These are phyloP conservation scores for Centrapalus pauciflorus DNA, from an alignment of 129 eudicot genomes.

Conservation along the genomic window DNA sequence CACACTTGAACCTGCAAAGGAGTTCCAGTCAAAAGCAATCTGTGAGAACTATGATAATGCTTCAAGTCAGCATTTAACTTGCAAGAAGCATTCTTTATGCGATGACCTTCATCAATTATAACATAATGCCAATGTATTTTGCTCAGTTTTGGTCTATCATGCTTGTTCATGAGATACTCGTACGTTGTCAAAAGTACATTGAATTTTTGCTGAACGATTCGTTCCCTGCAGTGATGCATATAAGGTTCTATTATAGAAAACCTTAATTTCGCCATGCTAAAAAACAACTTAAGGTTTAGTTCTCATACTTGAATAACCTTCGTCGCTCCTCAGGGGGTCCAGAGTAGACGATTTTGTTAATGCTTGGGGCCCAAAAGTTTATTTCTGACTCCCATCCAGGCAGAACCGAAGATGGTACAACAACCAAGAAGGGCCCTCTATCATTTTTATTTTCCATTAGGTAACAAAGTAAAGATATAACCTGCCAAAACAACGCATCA, in stretches of 20 bases:
- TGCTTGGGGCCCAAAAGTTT: constrained; percentile 88
- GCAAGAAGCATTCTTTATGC: constrained; percentile 99
- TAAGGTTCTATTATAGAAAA: neutral
- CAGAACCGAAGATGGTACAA: constrained; percentile 95
- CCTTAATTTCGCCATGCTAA: neutral
- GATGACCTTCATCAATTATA: constrained; percentile 98
- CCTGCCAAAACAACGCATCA: constrained; percentile 43
- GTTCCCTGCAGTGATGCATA: constrained; percentile 64
- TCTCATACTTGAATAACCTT: constrained; percentile 74
- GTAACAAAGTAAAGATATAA: constrained; percentile 85
- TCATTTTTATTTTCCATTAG: constrained; percentile 96
- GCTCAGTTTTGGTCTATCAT: constrained; percentile 94
- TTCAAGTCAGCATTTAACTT: constrained; percentile 97
- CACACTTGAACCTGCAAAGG: constrained; percentile 71
- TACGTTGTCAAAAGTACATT: constrained; percentile 95
- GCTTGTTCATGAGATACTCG: constrained; percentile 98
- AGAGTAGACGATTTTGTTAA: constrained; percentile 81
- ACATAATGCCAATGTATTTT: constrained; percentile 92
- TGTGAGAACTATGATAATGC: constrained; percentile 85
- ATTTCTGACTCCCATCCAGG: constrained; percentile 96
- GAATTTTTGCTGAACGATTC: constrained; percentile 84
- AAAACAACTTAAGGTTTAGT: constrained; percentile 5
- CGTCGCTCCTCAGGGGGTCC: constrained; percentile 98
- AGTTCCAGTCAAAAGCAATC: constrained; percentile 93
- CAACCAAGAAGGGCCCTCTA: constrained; percentile 96